Evolutionary conservation across 1,139 yeast genomes (phyloP).

Genomic region (Debaryomyces sp.): DNA sequence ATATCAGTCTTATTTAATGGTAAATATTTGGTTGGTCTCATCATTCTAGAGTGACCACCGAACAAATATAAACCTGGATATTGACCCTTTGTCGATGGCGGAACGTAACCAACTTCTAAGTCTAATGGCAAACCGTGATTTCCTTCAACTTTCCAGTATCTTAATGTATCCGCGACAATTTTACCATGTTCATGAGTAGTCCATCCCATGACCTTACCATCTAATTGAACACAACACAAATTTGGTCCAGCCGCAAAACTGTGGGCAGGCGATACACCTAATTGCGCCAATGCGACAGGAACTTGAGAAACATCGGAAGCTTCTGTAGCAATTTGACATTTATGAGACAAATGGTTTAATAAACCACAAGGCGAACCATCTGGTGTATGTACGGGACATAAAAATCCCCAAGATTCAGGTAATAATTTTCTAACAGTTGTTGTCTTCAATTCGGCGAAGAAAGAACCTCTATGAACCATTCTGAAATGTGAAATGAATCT

Average conservation of each 20-base stretch:
- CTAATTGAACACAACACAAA: constrained; percentile 86
- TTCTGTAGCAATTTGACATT: constrained; percentile 82
- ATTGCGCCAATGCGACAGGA: constrained; percentile 63
- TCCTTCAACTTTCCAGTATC: constrained; percentile 93
- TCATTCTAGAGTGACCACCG: constrained; percentile 93
- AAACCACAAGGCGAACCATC: constrained; percentile 99
- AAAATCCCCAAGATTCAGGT: constrained; percentile 99
- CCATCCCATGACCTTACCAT: constrained; percentile 94
- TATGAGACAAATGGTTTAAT: constrained; percentile 93
- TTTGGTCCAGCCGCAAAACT: constrained; percentile 86
- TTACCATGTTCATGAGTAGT: constrained; percentile 87
- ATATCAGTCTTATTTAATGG: constrained; percentile 83
- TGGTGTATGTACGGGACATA: constrained; percentile 99
- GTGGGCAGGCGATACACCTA: constrained; percentile 84
- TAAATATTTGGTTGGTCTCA: constrained; percentile 91
- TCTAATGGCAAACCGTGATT: constrained; percentile 74
- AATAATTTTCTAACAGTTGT: constrained; percentile 94
- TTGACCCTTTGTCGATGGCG: constrained; percentile 93
- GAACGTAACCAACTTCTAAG: constrained; percentile 92
- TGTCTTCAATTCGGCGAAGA: constrained; percentile 96
- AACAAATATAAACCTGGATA: constrained; percentile 93
- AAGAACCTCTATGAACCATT: constrained; percentile 99
- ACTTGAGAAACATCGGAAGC: constrained; percentile 75
- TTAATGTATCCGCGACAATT: constrained; percentile 83
- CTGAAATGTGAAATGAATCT: constrained; percentile 96